Evolutionary conservation across 257 asterid species (phyloP).

Genomic region (Nicotiana attenuata): DNA sequence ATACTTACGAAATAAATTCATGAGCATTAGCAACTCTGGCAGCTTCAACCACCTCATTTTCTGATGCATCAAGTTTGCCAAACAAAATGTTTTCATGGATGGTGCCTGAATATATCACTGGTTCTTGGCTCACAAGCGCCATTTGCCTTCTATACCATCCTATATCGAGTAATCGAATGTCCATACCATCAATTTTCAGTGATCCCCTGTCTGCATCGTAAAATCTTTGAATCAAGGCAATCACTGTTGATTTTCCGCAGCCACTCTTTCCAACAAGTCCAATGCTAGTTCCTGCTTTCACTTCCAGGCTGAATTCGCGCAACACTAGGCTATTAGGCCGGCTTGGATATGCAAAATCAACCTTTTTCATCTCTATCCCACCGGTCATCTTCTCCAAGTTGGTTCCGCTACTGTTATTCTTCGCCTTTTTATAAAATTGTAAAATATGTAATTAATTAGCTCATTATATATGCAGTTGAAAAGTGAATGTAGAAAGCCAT

Average conservation of each 20-base stretch:
- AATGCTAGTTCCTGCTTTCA: conserved; percentile 63
- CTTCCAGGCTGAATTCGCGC: conserved; percentile 52
- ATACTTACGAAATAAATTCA: conserved; percentile 69
- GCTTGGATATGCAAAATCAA: conserved; percentile 64
- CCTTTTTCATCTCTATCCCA: conserved; percentile 53
- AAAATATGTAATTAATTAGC: no score
- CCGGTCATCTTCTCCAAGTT: conserved; percentile 47
- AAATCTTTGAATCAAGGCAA: conserved; percentile 66
- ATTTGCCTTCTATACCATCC: conserved; percentile 61
- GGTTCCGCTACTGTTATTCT: conserved; percentile 24
- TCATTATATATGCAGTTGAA: not conserved
- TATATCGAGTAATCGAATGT: conserved; percentile 50
- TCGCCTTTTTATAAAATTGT: conserved; percentile 24
- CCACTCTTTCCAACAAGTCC: conserved; percentile 86
- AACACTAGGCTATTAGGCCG: conserved; percentile 44
- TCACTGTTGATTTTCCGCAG: conserved; percentile 79
- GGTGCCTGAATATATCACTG: conserved; percentile 70
- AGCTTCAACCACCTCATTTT: conserved; percentile 59
- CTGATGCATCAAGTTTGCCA: conserved; percentile 62
- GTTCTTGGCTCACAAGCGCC: conserved; percentile 87
- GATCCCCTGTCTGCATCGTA: conserved; percentile 57
- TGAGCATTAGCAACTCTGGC: conserved; percentile 85
- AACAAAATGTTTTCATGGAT: conserved; percentile 58
- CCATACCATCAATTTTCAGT: conserved; percentile 57
- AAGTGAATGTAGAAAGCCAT: not conserved